These are phyloP conservation scores for Penicillium palitans DNA, from an alignment of 2,329 filamentous ascomycete genomes.

Conservation along the genomic window DNA sequence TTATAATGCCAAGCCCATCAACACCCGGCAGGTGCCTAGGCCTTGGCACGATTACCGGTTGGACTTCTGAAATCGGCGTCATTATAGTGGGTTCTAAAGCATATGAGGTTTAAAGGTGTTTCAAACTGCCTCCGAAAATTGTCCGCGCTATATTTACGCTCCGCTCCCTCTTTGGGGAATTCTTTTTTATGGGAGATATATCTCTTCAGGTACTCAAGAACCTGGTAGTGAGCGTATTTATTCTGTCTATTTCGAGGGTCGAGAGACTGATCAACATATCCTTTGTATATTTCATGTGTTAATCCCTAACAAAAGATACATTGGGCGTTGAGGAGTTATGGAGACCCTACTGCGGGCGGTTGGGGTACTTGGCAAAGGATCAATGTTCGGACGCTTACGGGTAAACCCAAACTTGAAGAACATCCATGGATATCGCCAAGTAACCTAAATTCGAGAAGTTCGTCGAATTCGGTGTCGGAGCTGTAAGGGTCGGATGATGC, in stretches of 20 bases:
- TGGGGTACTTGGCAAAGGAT: not conserved
- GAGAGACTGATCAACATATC: not conserved
- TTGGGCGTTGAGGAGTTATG: not conserved
- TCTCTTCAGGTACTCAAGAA: not conserved
- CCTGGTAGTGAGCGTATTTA: too few relatives aligned
- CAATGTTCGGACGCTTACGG: not conserved
- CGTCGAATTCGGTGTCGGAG: constrained; percentile 3
- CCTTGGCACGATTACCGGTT: not conserved
- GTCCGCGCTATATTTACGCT: not conserved
- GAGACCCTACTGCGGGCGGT: not conserved
- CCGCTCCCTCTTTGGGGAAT: not conserved
- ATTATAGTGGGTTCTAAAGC: not conserved
- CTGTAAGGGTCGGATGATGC: not conserved
- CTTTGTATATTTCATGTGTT: not conserved
- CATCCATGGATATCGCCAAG: constrained; percentile 1
- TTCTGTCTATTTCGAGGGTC: not conserved
- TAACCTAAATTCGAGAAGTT: not conserved
- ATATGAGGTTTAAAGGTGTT: not conserved
- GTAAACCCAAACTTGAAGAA: not conserved
- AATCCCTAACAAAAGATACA: not conserved
- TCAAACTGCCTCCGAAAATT: not conserved
- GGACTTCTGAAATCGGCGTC: not conserved
- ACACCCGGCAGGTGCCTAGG: not conserved
- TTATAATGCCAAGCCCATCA: not conserved
- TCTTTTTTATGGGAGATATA: not conserved